phyloP scores from a whole-genome alignment of 192 early-diverging fungal genomes.

The Geosiphon pyriformis region DNA sequence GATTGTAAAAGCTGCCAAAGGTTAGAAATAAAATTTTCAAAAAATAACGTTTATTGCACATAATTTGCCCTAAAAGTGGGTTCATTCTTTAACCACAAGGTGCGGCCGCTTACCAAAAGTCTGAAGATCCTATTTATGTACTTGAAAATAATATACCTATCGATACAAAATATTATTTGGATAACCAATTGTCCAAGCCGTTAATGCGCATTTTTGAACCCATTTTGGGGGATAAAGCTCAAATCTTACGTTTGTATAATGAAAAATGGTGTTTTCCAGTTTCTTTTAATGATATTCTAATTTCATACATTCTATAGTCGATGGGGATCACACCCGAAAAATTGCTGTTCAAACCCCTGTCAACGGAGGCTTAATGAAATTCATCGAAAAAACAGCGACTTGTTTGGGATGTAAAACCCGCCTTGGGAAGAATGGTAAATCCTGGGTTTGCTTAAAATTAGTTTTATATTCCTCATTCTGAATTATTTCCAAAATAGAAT shows the following conservation, averaged over 20 bases:
- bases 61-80: not conserved
- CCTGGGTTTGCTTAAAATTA: not conserved
- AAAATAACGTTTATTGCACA: not conserved
- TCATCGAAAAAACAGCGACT: slow-evolving; percentile 85
- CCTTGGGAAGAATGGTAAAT: slow-evolving; percentile 53
- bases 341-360: slow-evolving; percentile 86
- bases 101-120: slow-evolving; percentile 92
- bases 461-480: not conserved
- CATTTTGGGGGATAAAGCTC: slow-evolving; percentile 83
- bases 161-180: slow-evolving; percentile 93
- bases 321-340: slow-evolving; percentile 68
- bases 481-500: slow-evolving; percentile 35
- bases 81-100: slow-evolving; percentile 28
- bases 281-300: slow-evolving; percentile 1
- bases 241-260: slow-evolving; percentile 61
- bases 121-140: slow-evolving; percentile 98
- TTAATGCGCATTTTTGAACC: slow-evolving; percentile 94
- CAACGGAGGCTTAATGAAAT: slow-evolving; percentile 88
- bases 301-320: slow-evolving; percentile 33
- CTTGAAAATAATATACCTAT: slow-evolving; percentile 97
- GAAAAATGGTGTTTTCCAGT: not conserved
- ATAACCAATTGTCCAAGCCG: slow-evolving; percentile 94
- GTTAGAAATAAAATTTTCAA: not conserved
- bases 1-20: slow-evolving; percentile 79
- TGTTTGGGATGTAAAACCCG: slow-evolving; percentile 91